Evolutionary conservation across 768 basidiomycete species (phyloP).

Genomic region (Tricholoma bakamatsutake): DNA sequence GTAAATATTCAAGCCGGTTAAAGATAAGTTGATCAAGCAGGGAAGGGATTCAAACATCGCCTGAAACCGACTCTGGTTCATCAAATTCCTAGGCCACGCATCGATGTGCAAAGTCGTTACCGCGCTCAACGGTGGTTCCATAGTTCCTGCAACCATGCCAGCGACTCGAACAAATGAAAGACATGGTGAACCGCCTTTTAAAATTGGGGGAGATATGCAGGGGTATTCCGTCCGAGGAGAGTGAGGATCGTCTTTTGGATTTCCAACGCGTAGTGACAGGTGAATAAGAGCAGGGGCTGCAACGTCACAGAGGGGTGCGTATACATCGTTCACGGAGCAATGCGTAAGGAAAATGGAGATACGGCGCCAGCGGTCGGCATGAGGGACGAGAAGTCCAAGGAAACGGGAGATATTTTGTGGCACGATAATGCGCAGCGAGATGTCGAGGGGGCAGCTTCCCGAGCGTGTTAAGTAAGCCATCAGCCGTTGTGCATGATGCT

Average conservation of each 20-base stretch:
- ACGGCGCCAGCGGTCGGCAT: conserved; percentile 35
- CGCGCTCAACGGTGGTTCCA: conserved; percentile 30
- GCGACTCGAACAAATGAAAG: conserved; percentile 37
- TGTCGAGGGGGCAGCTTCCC: conserved; percentile 29
- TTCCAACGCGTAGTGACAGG: conserved; percentile 32
- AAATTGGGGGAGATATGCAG: conserved; percentile 24
- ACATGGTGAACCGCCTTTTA: conserved; percentile 24
- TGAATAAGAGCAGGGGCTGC: conserved; percentile 31
- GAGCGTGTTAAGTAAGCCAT: conserved; percentile 34
- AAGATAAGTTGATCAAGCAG: conserved; percentile 34
- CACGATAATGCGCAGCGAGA: conserved; percentile 25
- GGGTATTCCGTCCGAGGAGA: conserved; percentile 27
- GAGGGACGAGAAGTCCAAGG: conserved; percentile 24
- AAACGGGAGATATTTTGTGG: conserved; percentile 20
- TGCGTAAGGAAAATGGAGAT: conserved; percentile 26
- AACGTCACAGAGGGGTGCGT: conserved; percentile 19
- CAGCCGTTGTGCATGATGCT: conserved; percentile 20
- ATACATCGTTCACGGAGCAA: conserved; percentile 21
- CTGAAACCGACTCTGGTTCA: conserved; percentile 31
- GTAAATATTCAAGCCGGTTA: conserved; percentile 32
- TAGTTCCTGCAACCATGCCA: conserved; percentile 32
- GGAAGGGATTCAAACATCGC: conserved; percentile 28
- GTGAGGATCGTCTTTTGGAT: conserved; percentile 14
- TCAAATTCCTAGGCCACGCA: conserved; percentile 29
- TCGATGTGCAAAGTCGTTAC: conserved; percentile 40